phyloP scores from a whole-genome alignment of 2,329 filamentous ascomycete species.

The Metarhizium album region DNA sequence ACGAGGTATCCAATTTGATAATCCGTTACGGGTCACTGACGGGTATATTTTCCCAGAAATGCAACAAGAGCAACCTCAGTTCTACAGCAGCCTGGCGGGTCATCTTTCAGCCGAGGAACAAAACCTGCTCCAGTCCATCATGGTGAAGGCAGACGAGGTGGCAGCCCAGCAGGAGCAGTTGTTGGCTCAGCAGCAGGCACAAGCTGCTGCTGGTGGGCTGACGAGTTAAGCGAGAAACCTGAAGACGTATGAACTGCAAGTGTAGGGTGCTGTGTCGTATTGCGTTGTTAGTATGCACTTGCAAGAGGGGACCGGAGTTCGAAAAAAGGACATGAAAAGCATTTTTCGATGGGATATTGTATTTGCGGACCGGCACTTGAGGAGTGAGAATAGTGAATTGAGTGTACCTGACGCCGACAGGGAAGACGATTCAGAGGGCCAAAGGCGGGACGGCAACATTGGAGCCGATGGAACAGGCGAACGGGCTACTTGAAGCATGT shows the following conservation, averaged over 20 bases:
- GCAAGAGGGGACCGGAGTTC: not conserved
- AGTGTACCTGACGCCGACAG: not conserved
- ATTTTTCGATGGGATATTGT: not conserved
- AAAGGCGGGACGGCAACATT: not conserved
- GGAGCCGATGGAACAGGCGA: not conserved
- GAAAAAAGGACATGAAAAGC: slow-evolving; percentile 2
- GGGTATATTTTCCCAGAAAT: slow-evolving; percentile 46
- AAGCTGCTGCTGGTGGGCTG: not conserved
- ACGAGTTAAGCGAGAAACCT: slow-evolving; percentile 7
- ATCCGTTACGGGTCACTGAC: not conserved
- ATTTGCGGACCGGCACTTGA: not conserved
- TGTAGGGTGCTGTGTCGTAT: not conserved
- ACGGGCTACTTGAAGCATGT: not conserved
- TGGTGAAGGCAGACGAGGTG: slow-evolving; percentile 48
- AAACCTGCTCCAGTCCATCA: slow-evolving; percentile 64
- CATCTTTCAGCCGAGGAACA: slow-evolving; percentile 75
- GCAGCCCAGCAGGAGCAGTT: slow-evolving; percentile 21
- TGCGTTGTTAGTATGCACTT: not conserved
- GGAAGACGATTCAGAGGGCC: not conserved
- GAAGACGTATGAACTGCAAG: not conserved
- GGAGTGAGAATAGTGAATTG: not conserved
- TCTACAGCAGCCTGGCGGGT: slow-evolving; percentile 71
- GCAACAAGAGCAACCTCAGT: slow-evolving; percentile 81
- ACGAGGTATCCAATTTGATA: too few relatives aligned
- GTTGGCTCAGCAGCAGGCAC: slow-evolving; percentile 18